phyloP scores from a whole-genome alignment of 306 rosid species.

The Alnus glutinosa region DNA sequence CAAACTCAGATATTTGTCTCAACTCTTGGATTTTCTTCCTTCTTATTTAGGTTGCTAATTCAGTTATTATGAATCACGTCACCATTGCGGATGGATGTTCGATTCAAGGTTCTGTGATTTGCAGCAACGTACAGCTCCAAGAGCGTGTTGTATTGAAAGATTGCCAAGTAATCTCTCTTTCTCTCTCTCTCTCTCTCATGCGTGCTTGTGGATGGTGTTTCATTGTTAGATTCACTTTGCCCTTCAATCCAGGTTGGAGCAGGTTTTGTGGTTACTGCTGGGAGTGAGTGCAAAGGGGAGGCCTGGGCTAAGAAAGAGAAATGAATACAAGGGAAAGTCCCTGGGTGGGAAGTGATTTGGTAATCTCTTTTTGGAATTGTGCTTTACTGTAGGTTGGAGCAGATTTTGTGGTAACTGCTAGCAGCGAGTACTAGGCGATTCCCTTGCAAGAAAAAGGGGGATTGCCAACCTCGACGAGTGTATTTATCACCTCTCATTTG shows the following conservation, averaged over 20 bases:
- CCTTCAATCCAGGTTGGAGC: slow-evolving; percentile 74
- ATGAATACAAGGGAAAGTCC: slow-evolving; percentile 25
- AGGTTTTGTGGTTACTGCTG: slow-evolving; percentile 85
- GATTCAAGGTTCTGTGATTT: slow-evolving; percentile 86
- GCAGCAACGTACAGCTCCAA: slow-evolving; percentile 96
- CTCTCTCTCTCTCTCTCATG: slow-evolving; percentile 2
- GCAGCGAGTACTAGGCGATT: slow-evolving; percentile 21
- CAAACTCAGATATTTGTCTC: neutral
- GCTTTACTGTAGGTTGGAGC: slow-evolving; percentile 34
- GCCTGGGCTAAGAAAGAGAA: slow-evolving; percentile 87
- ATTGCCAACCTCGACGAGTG: slow-evolving; percentile 14
- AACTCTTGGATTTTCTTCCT: neutral
- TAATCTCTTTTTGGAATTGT: neutral
- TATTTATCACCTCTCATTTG: neutral
- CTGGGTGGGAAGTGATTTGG: slow-evolving; percentile 6
- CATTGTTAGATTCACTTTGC: slow-evolving; percentile 19
- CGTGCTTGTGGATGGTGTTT: slow-evolving; percentile 22
- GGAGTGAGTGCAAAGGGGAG: slow-evolving; percentile 88
- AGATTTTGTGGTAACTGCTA: slow-evolving; percentile 37
- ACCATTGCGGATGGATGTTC: slow-evolving; percentile 87
- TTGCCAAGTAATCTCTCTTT: slow-evolving; percentile 65
- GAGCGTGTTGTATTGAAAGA: slow-evolving; percentile 84
- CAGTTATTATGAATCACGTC: slow-evolving; percentile 91
- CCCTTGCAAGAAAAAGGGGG: slow-evolving; percentile 26
- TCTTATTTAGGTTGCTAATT: slow-evolving; percentile 69